Percentiles rank a stretch among this genome's conserved stretches.
These are phyloP conservation scores for Barnettozyma salicaria DNA, from an alignment of 805 yeast genomes.

Conservation along the genomic window DNA sequence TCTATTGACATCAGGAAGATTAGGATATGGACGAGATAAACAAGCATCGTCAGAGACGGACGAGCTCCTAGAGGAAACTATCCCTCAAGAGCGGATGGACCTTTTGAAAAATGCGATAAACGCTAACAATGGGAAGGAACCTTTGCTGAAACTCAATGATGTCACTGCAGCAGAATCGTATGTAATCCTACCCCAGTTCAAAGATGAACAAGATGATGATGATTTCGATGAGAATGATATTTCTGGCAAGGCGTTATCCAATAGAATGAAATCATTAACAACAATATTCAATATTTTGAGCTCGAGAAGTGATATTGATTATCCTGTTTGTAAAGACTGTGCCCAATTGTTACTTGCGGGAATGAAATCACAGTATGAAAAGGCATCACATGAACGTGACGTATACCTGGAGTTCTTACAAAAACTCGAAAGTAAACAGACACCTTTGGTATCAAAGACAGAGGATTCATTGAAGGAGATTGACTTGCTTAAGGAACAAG, in stretches of 20 bases:
- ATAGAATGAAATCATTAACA: conserved; percentile 46
- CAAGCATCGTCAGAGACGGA: conserved; percentile 16
- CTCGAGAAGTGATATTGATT: conserved; percentile 67
- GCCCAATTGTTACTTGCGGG: conserved; percentile 58
- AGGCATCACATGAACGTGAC: conserved; percentile 70
- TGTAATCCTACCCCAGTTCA: conserved; percentile 25
- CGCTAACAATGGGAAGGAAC: conserved; percentile 1
- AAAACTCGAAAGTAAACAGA: conserved; percentile 54
- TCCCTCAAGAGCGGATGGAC: conserved; percentile 19
- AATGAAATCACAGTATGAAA: conserved; percentile 64
- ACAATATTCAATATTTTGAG: conserved; percentile 69
- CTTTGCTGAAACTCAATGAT: conserved; percentile 11
- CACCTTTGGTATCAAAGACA: conserved; percentile 29
- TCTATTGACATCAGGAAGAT: conserved; percentile 39
- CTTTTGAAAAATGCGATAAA: conserved; percentile 12
- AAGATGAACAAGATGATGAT: conserved; percentile 23
- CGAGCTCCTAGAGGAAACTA: conserved; percentile 9
- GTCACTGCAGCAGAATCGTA: conserved; percentile 21
- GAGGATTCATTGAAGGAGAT: conserved; percentile 22
- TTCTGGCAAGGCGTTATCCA: conserved; percentile 37
- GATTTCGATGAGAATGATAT: conserved; percentile 25
- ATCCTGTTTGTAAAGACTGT: conserved; percentile 87
- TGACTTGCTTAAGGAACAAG: conserved; percentile 31
- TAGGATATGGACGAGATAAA: conserved; percentile 16
- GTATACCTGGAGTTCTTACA: conserved; percentile 67